These are phyloP conservation scores for Globisporangium ultimum DNA, from an alignment of 352 stramenopile genomes.

Conservation along the genomic window DNA sequence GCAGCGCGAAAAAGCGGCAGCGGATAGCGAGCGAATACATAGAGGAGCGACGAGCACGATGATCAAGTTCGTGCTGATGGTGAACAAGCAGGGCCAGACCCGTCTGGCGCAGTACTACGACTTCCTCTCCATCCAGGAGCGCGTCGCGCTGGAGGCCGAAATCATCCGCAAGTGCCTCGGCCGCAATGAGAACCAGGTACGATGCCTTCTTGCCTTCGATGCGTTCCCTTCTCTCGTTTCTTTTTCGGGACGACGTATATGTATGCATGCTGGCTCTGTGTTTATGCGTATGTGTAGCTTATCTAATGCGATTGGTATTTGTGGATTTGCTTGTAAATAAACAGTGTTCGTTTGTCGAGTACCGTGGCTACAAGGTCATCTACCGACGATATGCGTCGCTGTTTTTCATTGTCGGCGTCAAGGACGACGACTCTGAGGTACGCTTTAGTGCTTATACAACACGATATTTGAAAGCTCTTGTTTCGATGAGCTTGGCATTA, in stretches of 20 bases:
- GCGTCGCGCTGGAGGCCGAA: constrained; percentile 97
- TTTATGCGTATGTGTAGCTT: background rate
- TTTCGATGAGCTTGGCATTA: background rate
- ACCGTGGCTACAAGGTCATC: constrained; percentile 98
- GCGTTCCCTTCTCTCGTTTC: background rate
- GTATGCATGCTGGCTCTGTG: background rate
- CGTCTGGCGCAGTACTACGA: constrained; percentile 99
- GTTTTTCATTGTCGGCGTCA: constrained; percentile 99
- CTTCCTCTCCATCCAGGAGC: constrained; percentile 98
- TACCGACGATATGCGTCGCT: constrained; percentile 99
- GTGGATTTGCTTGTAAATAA: constrained; percentile 13
- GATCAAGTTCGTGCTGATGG: constrained; percentile 96
- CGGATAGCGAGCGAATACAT: background rate
- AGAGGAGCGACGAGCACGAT: constrained; percentile 32
- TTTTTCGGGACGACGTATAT: background rate
- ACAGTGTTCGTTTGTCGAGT: constrained; percentile 99
- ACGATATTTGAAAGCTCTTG: background rate
- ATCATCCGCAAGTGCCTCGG: constrained; percentile 99
- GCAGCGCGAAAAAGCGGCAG: background rate
- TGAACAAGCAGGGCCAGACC: constrained; percentile 99
- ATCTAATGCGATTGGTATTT: background rate
- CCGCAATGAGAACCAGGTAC: constrained; percentile 94
- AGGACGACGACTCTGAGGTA: constrained; percentile 92
- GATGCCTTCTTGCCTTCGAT: background rate
- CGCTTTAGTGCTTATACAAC: background rate